Conservation (phyloP, 768 basidiomycete genomes). For the Suillus discolor region DNA sequence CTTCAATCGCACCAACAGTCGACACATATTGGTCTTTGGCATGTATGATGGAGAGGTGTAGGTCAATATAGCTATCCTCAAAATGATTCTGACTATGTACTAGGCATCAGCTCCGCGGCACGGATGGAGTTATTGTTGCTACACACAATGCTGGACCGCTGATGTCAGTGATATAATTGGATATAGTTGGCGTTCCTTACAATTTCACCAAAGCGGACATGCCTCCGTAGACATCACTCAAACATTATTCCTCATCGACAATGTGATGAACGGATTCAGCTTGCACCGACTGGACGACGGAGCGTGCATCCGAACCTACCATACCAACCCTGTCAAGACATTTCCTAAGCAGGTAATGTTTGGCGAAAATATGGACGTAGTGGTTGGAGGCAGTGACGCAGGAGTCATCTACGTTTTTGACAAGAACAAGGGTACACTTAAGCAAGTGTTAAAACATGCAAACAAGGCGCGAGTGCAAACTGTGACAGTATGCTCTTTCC, state of each 20-base stretch:
- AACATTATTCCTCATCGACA: neutral
- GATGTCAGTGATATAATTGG: neutral
- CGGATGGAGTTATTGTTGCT: neutral
- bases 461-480: neutral
- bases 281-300: neutral
- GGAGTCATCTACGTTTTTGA: neutral
- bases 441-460: neutral
- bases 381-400: neutral
- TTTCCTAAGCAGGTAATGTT: neutral
- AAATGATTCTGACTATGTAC: too few species aligned
- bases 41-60: too few species aligned
- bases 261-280: slow-evolving; percentile 2
- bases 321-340: neutral
- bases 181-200: neutral
- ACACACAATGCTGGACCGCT: neutral
- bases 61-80: too few species aligned
- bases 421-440: neutral
- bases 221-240: neutral
- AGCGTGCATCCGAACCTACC: neutral
- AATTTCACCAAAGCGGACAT: neutral
- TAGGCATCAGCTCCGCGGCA: neutral
- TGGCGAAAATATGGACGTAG: neutral
- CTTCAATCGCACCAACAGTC: neutral
- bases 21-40: neutral
- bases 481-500: neutral